Conservation (phyloP, 371 early-diverging fungal species). For the Mucor sp. region DNA sequence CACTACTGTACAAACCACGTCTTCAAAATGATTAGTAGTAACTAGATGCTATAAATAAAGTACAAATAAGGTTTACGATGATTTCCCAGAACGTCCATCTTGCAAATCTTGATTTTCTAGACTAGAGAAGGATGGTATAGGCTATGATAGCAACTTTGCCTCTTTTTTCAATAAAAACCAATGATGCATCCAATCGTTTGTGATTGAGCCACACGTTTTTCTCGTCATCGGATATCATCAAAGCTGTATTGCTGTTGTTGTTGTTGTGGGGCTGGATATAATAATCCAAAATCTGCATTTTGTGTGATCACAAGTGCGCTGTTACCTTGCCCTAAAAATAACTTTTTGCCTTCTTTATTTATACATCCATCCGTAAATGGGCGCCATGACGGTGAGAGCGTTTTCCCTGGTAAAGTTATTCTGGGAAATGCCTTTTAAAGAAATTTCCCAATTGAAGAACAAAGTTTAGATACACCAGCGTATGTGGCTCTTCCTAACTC, state of each 20-base stretch:
- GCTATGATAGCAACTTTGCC: not conserved
- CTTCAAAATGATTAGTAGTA: not conserved
- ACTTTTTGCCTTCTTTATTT: not conserved
- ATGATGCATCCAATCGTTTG: not conserved
- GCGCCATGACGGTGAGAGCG: not conserved
- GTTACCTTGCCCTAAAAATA: not conserved
- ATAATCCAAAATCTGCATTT: not conserved
- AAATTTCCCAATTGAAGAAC: not conserved
- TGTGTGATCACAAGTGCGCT: not conserved
- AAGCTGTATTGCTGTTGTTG: not conserved
- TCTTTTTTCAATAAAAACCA: not conserved
- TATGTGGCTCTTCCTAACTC: not conserved
- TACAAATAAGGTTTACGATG: not conserved
- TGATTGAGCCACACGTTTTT: not conserved
- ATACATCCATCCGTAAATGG: not conserved
- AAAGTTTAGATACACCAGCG: not conserved
- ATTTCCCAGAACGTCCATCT: not conserved
- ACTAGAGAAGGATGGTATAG: not conserved
- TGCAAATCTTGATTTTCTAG: not conserved
- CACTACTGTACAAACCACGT: not conserved
- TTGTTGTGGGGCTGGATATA: not conserved
- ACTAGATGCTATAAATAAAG: not conserved
- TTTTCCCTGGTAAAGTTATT: not conserved
- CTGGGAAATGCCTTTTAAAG: not conserved
- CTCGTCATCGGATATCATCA: not conserved